Evolutionary conservation across 2,329 filamentous ascomycete species (phyloP), one percentile per base, ranked within the genome.

Genomic region (Immersiporthe knoxdaviesiana): DNA sequence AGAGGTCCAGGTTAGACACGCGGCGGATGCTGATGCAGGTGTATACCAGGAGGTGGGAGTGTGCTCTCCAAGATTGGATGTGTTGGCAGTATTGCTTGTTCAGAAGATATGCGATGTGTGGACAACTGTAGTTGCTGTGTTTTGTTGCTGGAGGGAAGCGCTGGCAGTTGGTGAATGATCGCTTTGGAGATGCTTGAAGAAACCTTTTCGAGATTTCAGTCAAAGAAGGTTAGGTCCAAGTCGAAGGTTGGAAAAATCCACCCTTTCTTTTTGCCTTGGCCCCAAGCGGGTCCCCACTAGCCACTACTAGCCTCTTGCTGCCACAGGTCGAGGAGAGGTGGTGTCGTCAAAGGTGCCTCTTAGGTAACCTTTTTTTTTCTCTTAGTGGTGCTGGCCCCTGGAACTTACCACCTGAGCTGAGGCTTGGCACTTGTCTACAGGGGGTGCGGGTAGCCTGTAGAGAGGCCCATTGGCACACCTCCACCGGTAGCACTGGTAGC

Each of bases 171-270:
- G 12, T 56, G 63, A 65, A n/a, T 47, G 44, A 47, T n/a, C 41
- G 30, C 18, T 35, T 63, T 65, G 63, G 47, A 30, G 50, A 58
- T 54, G 59, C 47, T 65, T n/a, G 50, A 56, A 24, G 59, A 62
- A 62, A 62, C 59, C 59, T 62, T 62, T 62, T 62, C 16, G 59
- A 62, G 59, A 62, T 44, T 62, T 62, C 59, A 62, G 35, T 39
- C 52, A 56, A 56, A 56, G 37, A 37, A 62, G 59, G 59, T 62
- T 62, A 41, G 50, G 44, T 52, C 54, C 47, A 64, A 37, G 50
- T 65, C 24, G 35, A 35, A 65, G 50, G 63, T 58, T 65, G 47
- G 47, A 54, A 65, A 65, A 65, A 65, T 41, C 52, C 63, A 54
- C 50, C 47, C 52, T 52, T 37, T 52, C 50, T 32, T n/a, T 50